These are phyloP conservation scores for Rhodotorula paludigena DNA, from an alignment of 768 basidiomycete genomes.

Conservation along the genomic window DNA sequence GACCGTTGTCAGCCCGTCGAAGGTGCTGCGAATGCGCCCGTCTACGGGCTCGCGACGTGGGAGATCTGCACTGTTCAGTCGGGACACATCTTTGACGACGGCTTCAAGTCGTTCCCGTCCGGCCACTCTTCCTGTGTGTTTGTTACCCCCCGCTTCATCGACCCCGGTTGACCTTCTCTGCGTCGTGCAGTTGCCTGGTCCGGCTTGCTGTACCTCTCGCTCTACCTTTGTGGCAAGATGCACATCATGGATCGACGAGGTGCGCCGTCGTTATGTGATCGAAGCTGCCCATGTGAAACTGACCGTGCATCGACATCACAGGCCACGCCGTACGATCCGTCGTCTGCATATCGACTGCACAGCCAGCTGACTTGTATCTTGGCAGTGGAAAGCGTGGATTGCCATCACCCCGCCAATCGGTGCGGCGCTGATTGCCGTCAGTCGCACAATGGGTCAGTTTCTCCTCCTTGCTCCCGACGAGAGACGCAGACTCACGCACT, in stretches of 20 bases:
- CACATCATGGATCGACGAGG: slow-evolving; percentile 74
- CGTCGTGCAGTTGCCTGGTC: slow-evolving; percentile 60
- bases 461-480: slow-evolving; percentile 42
- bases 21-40: slow-evolving; percentile 60
- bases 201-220: slow-evolving; percentile 79
- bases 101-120: slow-evolving; percentile 35
- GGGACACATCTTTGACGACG: slow-evolving; percentile 15
- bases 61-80: slow-evolving; percentile 62
- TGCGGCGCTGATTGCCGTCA: slow-evolving; percentile 60
- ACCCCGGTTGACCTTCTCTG: neutral
- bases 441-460: slow-evolving; percentile 86
- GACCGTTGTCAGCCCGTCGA: slow-evolving; percentile 22
- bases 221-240: slow-evolving; percentile 86
- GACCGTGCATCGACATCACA: no score
- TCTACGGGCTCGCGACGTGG: slow-evolving; percentile 63
- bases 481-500: no score
- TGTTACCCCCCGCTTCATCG: neutral
- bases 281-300: no score
- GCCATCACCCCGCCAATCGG: slow-evolving; percentile 68
- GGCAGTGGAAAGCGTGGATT: slow-evolving; percentile 71
- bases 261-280: neutral
- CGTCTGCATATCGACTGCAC: no score
- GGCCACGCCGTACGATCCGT: no score
- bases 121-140: slow-evolving; percentile 47
- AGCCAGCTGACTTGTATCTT: neutral